Evolutionary conservation across 352 stramenopile genomes (phyloP), one percentile per base, ranked within the genome.

Genomic region (Phytophthora crassamura): DNA sequence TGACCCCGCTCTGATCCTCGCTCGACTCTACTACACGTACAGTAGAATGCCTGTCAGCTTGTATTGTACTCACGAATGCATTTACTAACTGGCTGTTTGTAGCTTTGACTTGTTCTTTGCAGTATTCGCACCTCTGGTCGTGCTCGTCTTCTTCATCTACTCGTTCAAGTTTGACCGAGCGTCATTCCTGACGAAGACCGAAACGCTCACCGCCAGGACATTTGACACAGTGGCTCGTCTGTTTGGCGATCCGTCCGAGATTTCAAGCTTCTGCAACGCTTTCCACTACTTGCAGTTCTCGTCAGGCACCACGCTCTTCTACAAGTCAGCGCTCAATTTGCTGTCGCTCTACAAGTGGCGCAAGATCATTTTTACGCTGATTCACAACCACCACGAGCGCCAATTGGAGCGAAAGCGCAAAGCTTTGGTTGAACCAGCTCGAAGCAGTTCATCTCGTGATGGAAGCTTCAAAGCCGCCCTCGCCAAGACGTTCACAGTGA

Each of bases 31-130:
- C 38, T 82, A 82, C 41, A 55, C 64, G 52, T 79, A 60, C 32
- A 59, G 61, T n/a, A n/a, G n/a, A n/a, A n/a, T n/a, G n/a, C n/a
- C n/a, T n/a, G n/a, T n/a, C n/a, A n/a, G n/a, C n/a, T n/a, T n/a
- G n/a, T n/a, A n/a, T n/a, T n/a, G n/a, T n/a, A n/a, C n/a, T n/a
- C n/a, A n/a, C n/a, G n/a, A n/a, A n/a, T n/a, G n/a, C n/a, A n/a
- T n/a, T n/a, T n/a, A n/a, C n/a, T 25, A 53, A 15, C 11, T 50
- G 22, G 22, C 22, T 25, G 22, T 50, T n/a, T 50, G 18, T 49
- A 77, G 69, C 7, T 74, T 75, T 25, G 70, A 82, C 34, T 56
- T 82, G 34, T 79, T 82, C 52, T 82, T 82, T 36, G 74, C 67
- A 4, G 74, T 69, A 2, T 82, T 77, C 9, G 59, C 74, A 14